A percentile compares a stretch with the other conserved stretches of the same genome.
These are phyloP conservation scores for Drechslerella dactyloides DNA, from an alignment of 2,329 filamentous ascomycete species.

Conservation along the genomic window DNA sequence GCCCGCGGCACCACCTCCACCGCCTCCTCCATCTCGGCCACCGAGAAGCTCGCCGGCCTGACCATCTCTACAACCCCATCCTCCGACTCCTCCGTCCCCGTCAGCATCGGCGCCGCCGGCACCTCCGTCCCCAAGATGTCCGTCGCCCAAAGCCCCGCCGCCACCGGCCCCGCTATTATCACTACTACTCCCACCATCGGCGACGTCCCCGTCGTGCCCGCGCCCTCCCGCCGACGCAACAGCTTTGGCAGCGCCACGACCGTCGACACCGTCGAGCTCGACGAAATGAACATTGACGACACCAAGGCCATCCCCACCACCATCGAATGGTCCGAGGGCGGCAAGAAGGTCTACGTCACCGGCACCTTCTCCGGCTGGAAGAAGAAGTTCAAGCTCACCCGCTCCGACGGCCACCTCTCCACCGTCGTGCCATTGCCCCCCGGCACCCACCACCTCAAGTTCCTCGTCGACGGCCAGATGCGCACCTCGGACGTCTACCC, in stretches of 20 bases:
- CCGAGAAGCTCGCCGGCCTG: conserved; percentile 45
- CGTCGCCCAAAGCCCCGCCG: conserved; percentile 23
- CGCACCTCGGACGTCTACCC: conserved; percentile 83
- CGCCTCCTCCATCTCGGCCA: conserved; percentile 30
- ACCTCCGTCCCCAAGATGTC: conserved; percentile 45
- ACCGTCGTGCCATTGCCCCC: conserved; percentile 82
- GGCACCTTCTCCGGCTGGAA: conserved; percentile 98
- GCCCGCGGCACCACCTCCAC: conserved; percentile 23
- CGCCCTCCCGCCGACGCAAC: conserved; percentile 40
- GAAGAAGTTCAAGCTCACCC: conserved; percentile 85
- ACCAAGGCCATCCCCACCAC: conserved; percentile 79
- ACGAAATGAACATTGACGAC: conserved; percentile 76
- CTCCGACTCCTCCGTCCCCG: conserved; percentile 30
- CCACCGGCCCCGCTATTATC: conserved; percentile 35
- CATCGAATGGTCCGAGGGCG: conserved; percentile 82
- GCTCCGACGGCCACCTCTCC: conserved; percentile 78
- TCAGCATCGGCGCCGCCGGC: conserved; percentile 23
- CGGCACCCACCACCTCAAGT: conserved; percentile 95
- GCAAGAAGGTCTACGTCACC: conserved; percentile 92
- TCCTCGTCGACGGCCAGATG: conserved; percentile 94
- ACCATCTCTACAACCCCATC: conserved; percentile 44
- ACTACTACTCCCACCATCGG: conserved; percentile 34
- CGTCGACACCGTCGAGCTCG: conserved; percentile 56
- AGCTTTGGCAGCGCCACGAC: conserved; percentile 50
- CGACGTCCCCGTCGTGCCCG: conserved; percentile 20